These are phyloP conservation scores for Apiotrichum akiyoshidainum DNA, from an alignment of 1,284 basidiomycete species.

Conservation along the genomic window DNA sequence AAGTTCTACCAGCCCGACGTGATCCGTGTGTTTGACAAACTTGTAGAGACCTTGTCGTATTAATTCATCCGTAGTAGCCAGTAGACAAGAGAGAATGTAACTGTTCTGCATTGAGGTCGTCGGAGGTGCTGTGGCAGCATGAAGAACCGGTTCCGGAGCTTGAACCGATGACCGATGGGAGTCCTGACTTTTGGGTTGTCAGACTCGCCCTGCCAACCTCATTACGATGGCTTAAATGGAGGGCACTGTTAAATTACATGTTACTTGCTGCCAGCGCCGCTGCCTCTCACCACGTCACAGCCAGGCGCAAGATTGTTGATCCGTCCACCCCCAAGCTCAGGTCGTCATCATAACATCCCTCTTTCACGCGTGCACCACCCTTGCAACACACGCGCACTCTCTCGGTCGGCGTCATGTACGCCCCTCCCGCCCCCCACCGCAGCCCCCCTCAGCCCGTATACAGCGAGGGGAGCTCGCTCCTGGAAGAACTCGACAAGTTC, in stretches of 20 bases:
- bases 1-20: conserved; percentile 87
- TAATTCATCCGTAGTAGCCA: conserved; percentile 38
- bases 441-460: not conserved
- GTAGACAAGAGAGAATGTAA: not conserved
- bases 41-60: conserved; percentile 77
- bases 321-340: too few species aligned
- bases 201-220: too few species aligned
- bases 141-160: too few species aligned
- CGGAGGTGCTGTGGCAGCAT: too few species aligned
- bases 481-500: conserved; percentile 51
- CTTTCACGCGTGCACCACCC: not conserved
- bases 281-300: too few species aligned
- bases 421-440: conserved; percentile 1
- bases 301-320: too few species aligned
- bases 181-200: too few species aligned
- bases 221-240: too few species aligned
- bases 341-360: not conserved
- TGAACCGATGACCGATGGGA: too few species aligned
- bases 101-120: not conserved
- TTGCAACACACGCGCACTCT: not conserved
- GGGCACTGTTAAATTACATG: too few species aligned
- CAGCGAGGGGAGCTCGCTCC: conserved; percentile 24
- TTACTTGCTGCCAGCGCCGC: too few species aligned
- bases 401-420: conserved; percentile 4
- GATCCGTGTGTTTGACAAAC: conserved; percentile 73